Evolutionary conservation across 2,329 filamentous ascomycete genomes (phyloP).

Genomic region (Hortaea werneckii): DNA sequence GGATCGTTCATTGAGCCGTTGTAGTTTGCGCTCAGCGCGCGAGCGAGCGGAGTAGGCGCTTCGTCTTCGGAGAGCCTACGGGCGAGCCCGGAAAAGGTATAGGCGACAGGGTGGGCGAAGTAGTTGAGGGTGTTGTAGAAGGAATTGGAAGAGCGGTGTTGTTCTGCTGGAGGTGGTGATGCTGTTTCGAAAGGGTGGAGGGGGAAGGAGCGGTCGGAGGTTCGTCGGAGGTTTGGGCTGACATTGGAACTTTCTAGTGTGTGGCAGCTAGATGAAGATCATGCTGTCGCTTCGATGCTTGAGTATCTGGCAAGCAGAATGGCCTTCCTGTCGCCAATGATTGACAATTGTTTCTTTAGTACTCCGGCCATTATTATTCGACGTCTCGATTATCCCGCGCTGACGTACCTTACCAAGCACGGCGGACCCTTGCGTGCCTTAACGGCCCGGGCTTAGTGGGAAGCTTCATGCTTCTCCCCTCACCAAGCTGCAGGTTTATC

Average conservation of each 20-base stretch:
- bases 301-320: too few relatives aligned
- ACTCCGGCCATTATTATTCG: too few relatives aligned
- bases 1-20: slow-evolving; percentile 27
- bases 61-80: slow-evolving; percentile 38
- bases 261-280: not conserved
- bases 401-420: too few relatives aligned
- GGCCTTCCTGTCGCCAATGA: too few relatives aligned
- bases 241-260: not conserved
- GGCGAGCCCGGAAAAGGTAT: slow-evolving; percentile 38
- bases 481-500: too few relatives aligned
- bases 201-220: not conserved
- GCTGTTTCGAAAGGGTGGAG: not conserved
- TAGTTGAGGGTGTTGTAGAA: slow-evolving; percentile 28
- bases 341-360: too few relatives aligned
- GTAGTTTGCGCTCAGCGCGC: slow-evolving; percentile 28
- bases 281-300: not conserved
- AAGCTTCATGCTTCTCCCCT: too few relatives aligned
- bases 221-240: not conserved
- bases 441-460: too few relatives aligned
- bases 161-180: not conserved
- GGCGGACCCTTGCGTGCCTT: too few relatives aligned
- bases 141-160: not conserved
- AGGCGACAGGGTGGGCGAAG: slow-evolving; percentile 40
- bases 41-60: slow-evolving; percentile 26
- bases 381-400: too few relatives aligned